Evolutionary conservation across 768 basidiomycete species (phyloP).

Genomic region (Plicaturopsis crispa): DNA sequence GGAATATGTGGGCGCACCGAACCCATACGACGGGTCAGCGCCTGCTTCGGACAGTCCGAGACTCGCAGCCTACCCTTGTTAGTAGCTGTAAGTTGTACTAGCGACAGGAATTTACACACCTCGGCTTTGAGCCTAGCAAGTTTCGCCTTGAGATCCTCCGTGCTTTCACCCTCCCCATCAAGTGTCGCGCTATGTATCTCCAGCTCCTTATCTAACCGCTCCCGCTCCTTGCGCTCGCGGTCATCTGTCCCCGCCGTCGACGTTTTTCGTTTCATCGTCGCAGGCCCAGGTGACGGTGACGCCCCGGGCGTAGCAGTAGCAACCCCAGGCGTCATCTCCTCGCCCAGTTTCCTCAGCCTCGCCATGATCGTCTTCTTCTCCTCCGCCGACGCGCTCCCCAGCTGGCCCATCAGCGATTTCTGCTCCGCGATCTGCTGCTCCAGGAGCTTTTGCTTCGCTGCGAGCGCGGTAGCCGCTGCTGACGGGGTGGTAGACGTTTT

Average conservation of each 20-base stretch:
- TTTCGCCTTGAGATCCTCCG: slow-evolving; percentile 67
- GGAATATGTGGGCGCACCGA: slow-evolving; percentile 28
- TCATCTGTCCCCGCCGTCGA: slow-evolving; percentile 29
- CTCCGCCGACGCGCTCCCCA: slow-evolving; percentile 53
- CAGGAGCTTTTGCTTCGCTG: slow-evolving; percentile 66
- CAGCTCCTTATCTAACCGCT: slow-evolving; percentile 77
- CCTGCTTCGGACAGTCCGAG: slow-evolving; percentile 53
- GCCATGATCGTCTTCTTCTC: slow-evolving; percentile 80
- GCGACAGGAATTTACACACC: slow-evolving; percentile 31
- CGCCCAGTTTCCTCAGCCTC: slow-evolving; percentile 64
- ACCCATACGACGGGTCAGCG: too few species aligned
- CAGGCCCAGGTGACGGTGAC: slow-evolving; percentile 18
- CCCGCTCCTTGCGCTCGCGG: slow-evolving; percentile 48
- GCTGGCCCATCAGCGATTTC: slow-evolving; percentile 71
- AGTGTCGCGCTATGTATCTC: slow-evolving; percentile 48
- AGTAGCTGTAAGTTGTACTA: slow-evolving; percentile 1
- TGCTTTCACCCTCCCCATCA: slow-evolving; percentile 36
- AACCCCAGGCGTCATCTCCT: slow-evolving; percentile 61
- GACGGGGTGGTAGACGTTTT: slow-evolving; percentile 27
- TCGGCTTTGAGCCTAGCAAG: slow-evolving; percentile 75
- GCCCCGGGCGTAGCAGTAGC: slow-evolving; percentile 20
- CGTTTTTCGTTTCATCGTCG: slow-evolving; percentile 15
- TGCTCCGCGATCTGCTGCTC: slow-evolving; percentile 86
- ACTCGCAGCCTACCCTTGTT: slow-evolving; percentile 52
- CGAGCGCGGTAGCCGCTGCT: slow-evolving; percentile 41